A percentile compares a stretch with the other conserved stretches of the same genome.
Conservation (phyloP, 2,329 filamentous ascomycete genomes). For the Podosphaera fusca region DNA sequence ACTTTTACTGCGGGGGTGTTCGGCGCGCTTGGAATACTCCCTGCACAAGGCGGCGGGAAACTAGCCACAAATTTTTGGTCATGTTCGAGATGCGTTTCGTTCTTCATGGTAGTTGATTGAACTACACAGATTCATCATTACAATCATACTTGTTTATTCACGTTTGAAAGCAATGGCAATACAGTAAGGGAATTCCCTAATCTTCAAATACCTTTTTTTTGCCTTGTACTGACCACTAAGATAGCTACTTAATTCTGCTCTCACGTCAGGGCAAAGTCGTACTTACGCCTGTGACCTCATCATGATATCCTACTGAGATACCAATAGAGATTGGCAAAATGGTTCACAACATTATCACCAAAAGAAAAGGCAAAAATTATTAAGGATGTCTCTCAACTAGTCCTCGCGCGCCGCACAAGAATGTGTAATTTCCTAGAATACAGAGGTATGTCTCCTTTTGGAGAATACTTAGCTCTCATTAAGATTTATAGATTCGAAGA, state of each 20-base stretch:
- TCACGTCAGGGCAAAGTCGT: constrained; percentile 99
- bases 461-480: constrained; percentile 6
- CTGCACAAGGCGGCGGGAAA: no score
- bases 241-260: constrained; percentile 87
- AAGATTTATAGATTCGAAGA: constrained; percentile 57
- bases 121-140: no score
- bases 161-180: constrained; percentile 1
- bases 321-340: constrained; percentile 80
- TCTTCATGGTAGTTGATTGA: no score
- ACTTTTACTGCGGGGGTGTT: no score
- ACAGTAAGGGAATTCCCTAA: not conserved
- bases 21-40: no score
- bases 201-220: not conserved
- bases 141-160: no score
- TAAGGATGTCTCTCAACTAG: constrained; percentile 96
- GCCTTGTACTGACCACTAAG: constrained; percentile 6
- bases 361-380: constrained; percentile 99
- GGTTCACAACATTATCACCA: constrained; percentile 94
- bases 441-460: constrained; percentile 41
- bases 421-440: constrained; percentile 99
- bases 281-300: constrained; percentile 11
- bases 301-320: constrained; percentile 6
- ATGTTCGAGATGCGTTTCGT: no score
- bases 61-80: no score
- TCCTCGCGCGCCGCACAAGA: constrained; percentile 80